Evolutionary conservation across 169 alveolate genomes (phyloP).

Genomic region (Prorocentrum cordatum): DNA sequence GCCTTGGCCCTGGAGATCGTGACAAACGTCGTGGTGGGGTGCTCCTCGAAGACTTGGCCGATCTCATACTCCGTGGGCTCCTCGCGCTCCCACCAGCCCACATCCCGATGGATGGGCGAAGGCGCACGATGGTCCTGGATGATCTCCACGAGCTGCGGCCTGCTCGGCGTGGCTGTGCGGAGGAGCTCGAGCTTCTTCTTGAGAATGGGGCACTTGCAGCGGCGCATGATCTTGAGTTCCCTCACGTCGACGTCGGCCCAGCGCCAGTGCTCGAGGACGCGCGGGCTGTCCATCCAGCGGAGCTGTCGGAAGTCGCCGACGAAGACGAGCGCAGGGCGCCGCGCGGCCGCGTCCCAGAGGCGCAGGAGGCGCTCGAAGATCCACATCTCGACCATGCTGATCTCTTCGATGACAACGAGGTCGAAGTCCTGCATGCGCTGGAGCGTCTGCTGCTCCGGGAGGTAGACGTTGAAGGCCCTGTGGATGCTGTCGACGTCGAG

Average conservation of each 20-base stretch:
- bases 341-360: slow-evolving; percentile 15
- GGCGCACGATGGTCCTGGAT: slow-evolving; percentile 1
- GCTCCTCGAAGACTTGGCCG: no score
- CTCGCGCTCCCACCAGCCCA: no score
- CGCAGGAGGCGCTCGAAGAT: neutral
- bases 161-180: neutral
- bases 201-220: slow-evolving; percentile 4
- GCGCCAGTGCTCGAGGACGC: no score
- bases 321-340: neutral
- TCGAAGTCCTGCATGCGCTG: neutral
- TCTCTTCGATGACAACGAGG: slow-evolving; percentile 12
- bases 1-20: no score
- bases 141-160: neutral
- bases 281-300: neutral
- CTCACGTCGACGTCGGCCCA: neutral
- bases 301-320: slow-evolving; percentile 18
- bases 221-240: neutral
- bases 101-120: no score
- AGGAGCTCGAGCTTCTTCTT: slow-evolving; percentile 11
- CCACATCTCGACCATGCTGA: neutral
- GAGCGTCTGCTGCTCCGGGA: neutral
- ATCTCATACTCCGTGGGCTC: no score
- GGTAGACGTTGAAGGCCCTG: neutral
- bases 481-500: slow-evolving; percentile 8
- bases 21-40: no score